Evolutionary conservation across 371 early-diverging fungal genomes (phyloP).

Genomic region (Rhizopus arrhizus): DNA sequence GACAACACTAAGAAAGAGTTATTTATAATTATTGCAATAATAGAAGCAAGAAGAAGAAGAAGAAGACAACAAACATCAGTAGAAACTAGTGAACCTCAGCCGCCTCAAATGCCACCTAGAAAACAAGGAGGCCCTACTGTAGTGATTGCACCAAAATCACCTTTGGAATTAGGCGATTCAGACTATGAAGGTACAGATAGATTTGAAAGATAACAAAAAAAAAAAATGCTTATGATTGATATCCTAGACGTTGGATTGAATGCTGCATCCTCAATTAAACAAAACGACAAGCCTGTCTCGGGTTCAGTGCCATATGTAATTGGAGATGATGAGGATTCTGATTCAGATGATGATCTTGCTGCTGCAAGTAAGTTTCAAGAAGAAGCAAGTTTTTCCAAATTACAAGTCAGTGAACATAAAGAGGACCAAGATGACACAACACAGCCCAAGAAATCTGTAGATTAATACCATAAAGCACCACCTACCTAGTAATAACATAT

Average conservation of each 20-base stretch:
- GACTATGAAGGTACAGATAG: constrained; percentile 30
- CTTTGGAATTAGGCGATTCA: constrained; percentile 27
- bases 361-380: neutral
- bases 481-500: neutral
- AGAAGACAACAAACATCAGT: constrained; percentile 1
- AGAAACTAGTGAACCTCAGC: constrained; percentile 1
- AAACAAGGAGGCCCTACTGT: constrained; percentile 16
- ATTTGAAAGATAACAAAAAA: neutral
- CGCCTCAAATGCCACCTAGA: constrained; percentile 21
- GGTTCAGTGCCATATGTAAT: constrained; percentile 28
- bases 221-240: neutral
- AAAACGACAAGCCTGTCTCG: neutral
- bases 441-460: neutral
- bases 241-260: constrained; percentile 22
- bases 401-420: neutral
- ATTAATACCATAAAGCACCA: neutral
- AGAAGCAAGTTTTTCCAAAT: neutral
- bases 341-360: constrained; percentile 19
- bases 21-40: neutral
- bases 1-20: neutral
- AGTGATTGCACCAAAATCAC: constrained; percentile 27
- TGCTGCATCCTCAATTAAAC: constrained; percentile 7
- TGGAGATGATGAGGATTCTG: constrained; percentile 25
- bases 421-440: neutral
- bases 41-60: constrained; percentile 13